Conservation (phyloP, 208 protist genomes). For the Leishmania braziliensis region DNA sequence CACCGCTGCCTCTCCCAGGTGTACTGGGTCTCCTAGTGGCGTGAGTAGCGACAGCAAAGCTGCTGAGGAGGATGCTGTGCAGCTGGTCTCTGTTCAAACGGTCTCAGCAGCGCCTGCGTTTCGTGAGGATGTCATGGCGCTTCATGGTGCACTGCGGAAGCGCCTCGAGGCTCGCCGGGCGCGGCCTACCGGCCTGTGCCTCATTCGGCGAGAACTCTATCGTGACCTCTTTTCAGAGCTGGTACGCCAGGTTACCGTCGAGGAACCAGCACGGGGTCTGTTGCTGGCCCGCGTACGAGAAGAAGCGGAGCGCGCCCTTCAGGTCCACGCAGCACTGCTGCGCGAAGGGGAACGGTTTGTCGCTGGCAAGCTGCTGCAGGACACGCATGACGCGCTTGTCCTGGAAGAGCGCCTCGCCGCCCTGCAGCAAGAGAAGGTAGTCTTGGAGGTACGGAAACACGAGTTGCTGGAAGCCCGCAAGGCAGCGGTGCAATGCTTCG, state of each 20-base stretch:
- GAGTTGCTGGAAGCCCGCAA: slow-evolving; percentile 30
- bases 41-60: background rate
- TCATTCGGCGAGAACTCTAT: slow-evolving; percentile 97
- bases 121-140: slow-evolving; percentile 63
- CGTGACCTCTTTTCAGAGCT: slow-evolving; percentile 96
- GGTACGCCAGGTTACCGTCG: slow-evolving; percentile 98
- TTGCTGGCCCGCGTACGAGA: slow-evolving; percentile 97
- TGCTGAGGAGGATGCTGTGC: background rate
- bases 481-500: slow-evolving; percentile 31
- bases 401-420: slow-evolving; percentile 37
- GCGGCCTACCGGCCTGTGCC: slow-evolving; percentile 95
- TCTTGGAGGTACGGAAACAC: slow-evolving; percentile 39
- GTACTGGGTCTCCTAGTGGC: background rate
- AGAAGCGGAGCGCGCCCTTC: slow-evolving; percentile 81
- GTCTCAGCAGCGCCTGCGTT: slow-evolving; percentile 69
- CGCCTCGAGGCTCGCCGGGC: slow-evolving; percentile 93
- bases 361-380: slow-evolving; percentile 54
- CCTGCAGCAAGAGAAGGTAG: slow-evolving; percentile 33
- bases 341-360: slow-evolving; percentile 83
- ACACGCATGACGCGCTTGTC: slow-evolving; percentile 15
- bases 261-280: slow-evolving; percentile 97
- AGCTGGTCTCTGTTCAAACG: slow-evolving; percentile 31
- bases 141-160: slow-evolving; percentile 93
- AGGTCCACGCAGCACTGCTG: slow-evolving; percentile 59
- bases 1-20: background rate